phyloP scores from a whole-genome alignment of 805 yeast species.

The Naumovozyma baii region DNA sequence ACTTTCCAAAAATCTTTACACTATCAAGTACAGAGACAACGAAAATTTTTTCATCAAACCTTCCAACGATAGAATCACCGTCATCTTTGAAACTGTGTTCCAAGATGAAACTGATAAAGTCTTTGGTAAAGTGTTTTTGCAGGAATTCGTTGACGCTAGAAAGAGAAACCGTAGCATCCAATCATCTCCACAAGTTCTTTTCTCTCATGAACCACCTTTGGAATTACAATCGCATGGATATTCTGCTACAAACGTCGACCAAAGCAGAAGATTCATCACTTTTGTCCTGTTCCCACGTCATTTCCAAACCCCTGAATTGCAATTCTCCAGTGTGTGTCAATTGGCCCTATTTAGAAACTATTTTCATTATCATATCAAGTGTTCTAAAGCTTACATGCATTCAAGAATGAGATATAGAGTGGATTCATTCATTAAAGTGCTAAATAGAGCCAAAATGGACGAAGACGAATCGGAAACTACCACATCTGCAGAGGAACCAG shows the following conservation, averaged over 20 bases:
- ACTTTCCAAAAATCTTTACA: slow-evolving; percentile 24
- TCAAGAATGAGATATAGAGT: slow-evolving; percentile 97
- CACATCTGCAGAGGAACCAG: slow-evolving; percentile 7
- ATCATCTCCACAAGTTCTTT: slow-evolving; percentile 96
- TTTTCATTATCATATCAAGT: slow-evolving; percentile 97
- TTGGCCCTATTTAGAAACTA: slow-evolving; percentile 89
- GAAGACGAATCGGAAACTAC: slow-evolving; percentile 52
- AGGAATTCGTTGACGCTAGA: slow-evolving; percentile 93
- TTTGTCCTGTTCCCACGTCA: slow-evolving; percentile 80
- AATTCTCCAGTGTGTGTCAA: slow-evolving; percentile 53
- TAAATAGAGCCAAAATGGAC: slow-evolving; percentile 95
- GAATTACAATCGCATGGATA: slow-evolving; percentile 44
- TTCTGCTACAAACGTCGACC: slow-evolving; percentile 31
- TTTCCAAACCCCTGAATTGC: slow-evolving; percentile 51
- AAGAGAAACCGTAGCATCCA: slow-evolving; percentile 87
- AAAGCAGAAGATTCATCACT: slow-evolving; percentile 40
- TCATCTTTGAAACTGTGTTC: slow-evolving; percentile 86
- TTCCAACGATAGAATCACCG: slow-evolving; percentile 91
- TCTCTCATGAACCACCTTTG: slow-evolving; percentile 89
- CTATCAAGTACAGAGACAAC: slow-evolving; percentile 79
- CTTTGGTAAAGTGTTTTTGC: slow-evolving; percentile 80
- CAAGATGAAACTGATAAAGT: slow-evolving; percentile 94
- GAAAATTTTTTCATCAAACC: slow-evolving; percentile 89
- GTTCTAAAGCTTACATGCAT: slow-evolving; percentile 96
- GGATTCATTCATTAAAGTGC: slow-evolving; percentile 83